Conservation (phyloP, 441 rosid species). For the Erodium trifolium region DNA sequence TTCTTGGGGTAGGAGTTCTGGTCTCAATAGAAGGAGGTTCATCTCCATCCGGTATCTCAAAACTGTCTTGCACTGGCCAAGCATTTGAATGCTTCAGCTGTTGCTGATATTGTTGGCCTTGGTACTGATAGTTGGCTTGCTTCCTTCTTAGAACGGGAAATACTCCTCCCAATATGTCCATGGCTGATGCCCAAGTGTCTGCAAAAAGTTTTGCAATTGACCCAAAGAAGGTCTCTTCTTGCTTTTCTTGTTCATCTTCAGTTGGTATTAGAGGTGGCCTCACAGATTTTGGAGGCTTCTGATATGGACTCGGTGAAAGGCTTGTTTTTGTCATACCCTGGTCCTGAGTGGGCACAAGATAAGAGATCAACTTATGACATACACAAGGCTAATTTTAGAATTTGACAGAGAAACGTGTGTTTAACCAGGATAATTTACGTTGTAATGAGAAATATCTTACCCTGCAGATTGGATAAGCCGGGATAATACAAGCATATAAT, state of each 20-base stretch:
- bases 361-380: not conserved
- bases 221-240: constrained; percentile 66
- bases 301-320: constrained; percentile 31
- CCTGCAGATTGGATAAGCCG: no score
- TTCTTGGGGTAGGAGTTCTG: constrained; percentile 71
- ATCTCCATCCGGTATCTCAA: constrained; percentile 74
- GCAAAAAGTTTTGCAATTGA: constrained; percentile 49
- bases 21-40: constrained; percentile 79
- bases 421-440: no score
- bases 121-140: constrained; percentile 32
- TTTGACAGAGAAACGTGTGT: no score
- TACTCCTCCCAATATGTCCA: constrained; percentile 59
- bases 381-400: no score
- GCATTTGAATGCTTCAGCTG: constrained; percentile 32
- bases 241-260: constrained; percentile 58
- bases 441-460: no score
- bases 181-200: constrained; percentile 38
- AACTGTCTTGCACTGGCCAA: constrained; percentile 95
- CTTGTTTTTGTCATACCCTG: constrained; percentile 24
- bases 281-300: constrained; percentile 46
- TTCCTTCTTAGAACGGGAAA: constrained; percentile 53
- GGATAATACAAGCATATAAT: no score
- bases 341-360: constrained; percentile 35
- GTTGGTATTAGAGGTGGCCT: constrained; percentile 72
- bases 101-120: constrained; percentile 25